Percentiles rank a stretch among this genome's conserved stretches.
Conservation (phyloP, 2,329 filamentous ascomycete genomes). For the Penicillium concentricum region DNA sequence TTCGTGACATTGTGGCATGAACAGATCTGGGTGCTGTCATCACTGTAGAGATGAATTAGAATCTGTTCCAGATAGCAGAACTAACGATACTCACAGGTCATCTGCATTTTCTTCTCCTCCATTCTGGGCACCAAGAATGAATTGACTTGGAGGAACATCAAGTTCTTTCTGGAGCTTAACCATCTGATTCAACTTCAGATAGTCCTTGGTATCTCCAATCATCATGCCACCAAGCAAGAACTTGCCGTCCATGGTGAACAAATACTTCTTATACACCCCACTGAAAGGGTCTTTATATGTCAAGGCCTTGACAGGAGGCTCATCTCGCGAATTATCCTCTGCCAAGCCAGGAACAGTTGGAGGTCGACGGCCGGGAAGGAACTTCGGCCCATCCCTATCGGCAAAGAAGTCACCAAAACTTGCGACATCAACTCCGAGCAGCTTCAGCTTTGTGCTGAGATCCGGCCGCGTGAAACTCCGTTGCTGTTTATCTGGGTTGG, state of each 20-base stretch:
- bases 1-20: slow-evolving; percentile 93
- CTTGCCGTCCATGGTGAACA: slow-evolving; percentile 87
- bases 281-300: slow-evolving; percentile 88
- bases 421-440: slow-evolving; percentile 85
- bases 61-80: not conserved
- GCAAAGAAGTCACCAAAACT: slow-evolving; percentile 95
- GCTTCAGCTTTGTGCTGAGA: slow-evolving; percentile 86
- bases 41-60: slow-evolving; percentile 36
- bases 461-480: slow-evolving; percentile 77
- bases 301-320: slow-evolving; percentile 71
- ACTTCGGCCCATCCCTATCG: slow-evolving; percentile 76
- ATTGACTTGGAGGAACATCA: slow-evolving; percentile 73
- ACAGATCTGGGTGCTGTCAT: slow-evolving; percentile 85
- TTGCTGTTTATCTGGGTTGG: slow-evolving; percentile 69
- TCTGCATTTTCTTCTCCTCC: slow-evolving; percentile 71
- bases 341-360: slow-evolving; percentile 41
- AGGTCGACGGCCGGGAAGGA: slow-evolving; percentile 61
- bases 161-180: slow-evolving; percentile 80
- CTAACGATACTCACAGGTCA: slow-evolving; percentile 57
- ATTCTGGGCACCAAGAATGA: slow-evolving; percentile 76
- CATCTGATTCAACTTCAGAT: slow-evolving; percentile 83
- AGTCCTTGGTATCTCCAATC: slow-evolving; percentile 90
- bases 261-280: slow-evolving; percentile 88
- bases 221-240: slow-evolving; percentile 95
- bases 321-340: slow-evolving; percentile 43